These are phyloP conservation scores for Cinnamomum chago DNA, from an alignment of 164 flowering plant species.

Conservation along the genomic window DNA sequence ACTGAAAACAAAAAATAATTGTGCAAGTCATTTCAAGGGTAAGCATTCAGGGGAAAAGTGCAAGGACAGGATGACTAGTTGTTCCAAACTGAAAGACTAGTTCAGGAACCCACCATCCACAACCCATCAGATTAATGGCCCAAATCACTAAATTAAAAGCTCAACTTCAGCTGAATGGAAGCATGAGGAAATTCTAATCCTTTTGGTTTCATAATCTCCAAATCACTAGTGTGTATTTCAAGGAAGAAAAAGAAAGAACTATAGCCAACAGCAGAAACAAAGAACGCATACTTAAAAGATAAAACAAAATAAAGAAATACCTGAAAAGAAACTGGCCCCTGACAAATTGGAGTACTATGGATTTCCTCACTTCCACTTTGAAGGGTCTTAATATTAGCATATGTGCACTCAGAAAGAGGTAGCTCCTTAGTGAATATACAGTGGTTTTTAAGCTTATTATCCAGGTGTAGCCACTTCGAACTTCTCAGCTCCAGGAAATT, in stretches of 20 bases:
- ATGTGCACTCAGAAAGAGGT: slow-evolving; percentile 75
- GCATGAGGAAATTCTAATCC: background rate
- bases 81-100: background rate
- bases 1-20: too few species aligned
- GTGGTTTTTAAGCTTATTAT: slow-evolving; percentile 38
- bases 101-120: background rate
- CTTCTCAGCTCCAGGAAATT: slow-evolving; percentile 42
- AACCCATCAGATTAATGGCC: background rate
- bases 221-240: background rate
- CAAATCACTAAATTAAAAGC: background rate
- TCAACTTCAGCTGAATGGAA: background rate
- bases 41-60: background rate
- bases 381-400: slow-evolving; percentile 55
- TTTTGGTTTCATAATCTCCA: background rate
- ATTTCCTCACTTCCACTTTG: slow-evolving; percentile 32
- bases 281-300: background rate
- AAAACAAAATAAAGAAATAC: slow-evolving; percentile 27
- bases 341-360: slow-evolving; percentile 17
- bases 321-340: slow-evolving; percentile 31
- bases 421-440: slow-evolving; percentile 50
- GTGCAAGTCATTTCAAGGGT: too few species aligned
- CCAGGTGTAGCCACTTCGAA: slow-evolving; percentile 59
- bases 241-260: background rate
- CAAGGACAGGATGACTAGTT: background rate
- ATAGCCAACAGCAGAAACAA: background rate